phyloP scores from a whole-genome alignment of 2,329 filamentous ascomycete species.

The Simplicillium aogashimaense region DNA sequence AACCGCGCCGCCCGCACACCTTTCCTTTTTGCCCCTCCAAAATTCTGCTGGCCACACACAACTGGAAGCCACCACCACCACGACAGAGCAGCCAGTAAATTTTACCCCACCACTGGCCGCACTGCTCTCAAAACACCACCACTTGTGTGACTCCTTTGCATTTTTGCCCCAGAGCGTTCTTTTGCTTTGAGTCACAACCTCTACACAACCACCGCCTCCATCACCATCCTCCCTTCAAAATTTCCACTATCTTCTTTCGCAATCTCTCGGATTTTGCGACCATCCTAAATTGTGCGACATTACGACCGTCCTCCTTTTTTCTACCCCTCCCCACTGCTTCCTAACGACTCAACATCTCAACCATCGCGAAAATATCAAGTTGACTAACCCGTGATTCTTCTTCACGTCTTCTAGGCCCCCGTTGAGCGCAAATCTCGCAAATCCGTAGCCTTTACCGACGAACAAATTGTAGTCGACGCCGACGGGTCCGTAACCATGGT shows the following conservation, averaged over 20 bases:
- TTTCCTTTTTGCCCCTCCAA: too few species aligned
- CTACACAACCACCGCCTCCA: neutral
- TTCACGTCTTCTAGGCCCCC: conserved; percentile 6
- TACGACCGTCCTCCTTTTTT: neutral
- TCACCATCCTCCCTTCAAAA: neutral
- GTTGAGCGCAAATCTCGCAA: conserved; percentile 69
- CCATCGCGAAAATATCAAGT: neutral
- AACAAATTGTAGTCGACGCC: conserved; percentile 76
- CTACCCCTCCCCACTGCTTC: neutral
- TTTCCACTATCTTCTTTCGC: neutral
- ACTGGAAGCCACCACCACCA: too few species aligned
- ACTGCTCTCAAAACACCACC: too few species aligned
- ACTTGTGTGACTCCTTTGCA: too few species aligned
- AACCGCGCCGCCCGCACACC: too few species aligned
- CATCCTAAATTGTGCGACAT: too few species aligned
- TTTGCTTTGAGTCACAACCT: neutral
- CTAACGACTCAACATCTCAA: neutral
- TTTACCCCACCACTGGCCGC: too few species aligned
- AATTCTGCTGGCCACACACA: too few species aligned
- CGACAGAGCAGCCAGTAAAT: too few species aligned
- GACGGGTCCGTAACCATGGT: conserved; percentile 77
- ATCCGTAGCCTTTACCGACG: conserved; percentile 87
- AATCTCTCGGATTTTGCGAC: too few species aligned
- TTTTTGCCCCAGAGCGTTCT: too few species aligned
- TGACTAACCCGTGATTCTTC: neutral